A percentile compares a stretch with the other conserved stretches of the same genome.
phyloP scores from a whole-genome alignment of 1,139 yeast species.

The Pichia sp. region DNA sequence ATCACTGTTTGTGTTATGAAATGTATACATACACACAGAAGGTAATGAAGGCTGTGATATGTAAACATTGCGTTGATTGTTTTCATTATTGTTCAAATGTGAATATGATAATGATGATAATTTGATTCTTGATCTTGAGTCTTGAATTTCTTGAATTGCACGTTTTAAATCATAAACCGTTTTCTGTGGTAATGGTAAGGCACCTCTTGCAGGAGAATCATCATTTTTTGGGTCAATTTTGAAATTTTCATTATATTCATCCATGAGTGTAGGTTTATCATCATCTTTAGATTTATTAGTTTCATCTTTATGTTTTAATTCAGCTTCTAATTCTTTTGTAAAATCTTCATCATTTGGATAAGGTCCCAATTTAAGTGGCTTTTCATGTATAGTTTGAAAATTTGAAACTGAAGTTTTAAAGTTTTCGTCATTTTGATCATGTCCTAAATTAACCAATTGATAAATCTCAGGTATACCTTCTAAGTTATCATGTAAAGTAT shows the following conservation, averaged over 20 bases:
- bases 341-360: slow-evolving; percentile 84
- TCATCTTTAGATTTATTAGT: slow-evolving; percentile 7
- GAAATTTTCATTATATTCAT: slow-evolving; percentile 45
- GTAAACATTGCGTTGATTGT: neutral
- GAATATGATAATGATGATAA: slow-evolving; percentile 40
- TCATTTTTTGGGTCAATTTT: slow-evolving; percentile 46
- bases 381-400: slow-evolving; percentile 45
- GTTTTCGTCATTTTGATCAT: slow-evolving; percentile 17
- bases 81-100: slow-evolving; percentile 5
- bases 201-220: slow-evolving; percentile 61
- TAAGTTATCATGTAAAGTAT: slow-evolving; percentile 17
- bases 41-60: slow-evolving; percentile 73
- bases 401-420: slow-evolving; percentile 13
- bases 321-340: slow-evolving; percentile 76
- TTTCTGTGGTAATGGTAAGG: slow-evolving; percentile 79
- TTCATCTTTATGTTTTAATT: slow-evolving; percentile 64
- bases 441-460: slow-evolving; percentile 24
- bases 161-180: slow-evolving; percentile 73
- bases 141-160: slow-evolving; percentile 73
- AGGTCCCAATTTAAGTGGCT: slow-evolving; percentile 73
- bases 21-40: slow-evolving; percentile 95
- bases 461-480: slow-evolving; percentile 33
- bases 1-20: slow-evolving; percentile 89
- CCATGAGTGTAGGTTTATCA: slow-evolving; percentile 34
- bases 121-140: slow-evolving; percentile 67